These are phyloP conservation scores for Parachaetomium inaequale DNA, from an alignment of 495 filamentous ascomycete species.

Conservation along the genomic window DNA sequence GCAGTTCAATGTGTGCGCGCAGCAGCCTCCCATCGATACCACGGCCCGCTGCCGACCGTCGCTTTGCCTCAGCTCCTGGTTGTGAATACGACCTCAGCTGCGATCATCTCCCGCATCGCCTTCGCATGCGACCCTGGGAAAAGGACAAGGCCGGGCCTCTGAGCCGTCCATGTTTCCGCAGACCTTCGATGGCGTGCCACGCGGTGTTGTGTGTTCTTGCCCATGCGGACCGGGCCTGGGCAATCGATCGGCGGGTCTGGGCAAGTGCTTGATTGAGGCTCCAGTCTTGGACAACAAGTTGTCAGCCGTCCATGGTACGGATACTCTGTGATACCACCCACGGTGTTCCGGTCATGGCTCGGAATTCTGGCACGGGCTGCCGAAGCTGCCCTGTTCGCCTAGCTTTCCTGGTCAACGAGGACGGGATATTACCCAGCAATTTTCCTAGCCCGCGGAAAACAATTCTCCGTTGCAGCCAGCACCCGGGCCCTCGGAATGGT, in stretches of 20 bases:
- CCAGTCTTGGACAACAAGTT: not conserved
- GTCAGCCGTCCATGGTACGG: conserved; percentile 13
- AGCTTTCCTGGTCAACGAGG: conserved; percentile 29
- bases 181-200: not conserved
- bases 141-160: not conserved
- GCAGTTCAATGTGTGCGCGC: not conserved
- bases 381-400: conserved; percentile 9
- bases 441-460: conserved; percentile 31
- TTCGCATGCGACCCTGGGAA: not conserved
- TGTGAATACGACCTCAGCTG: conserved; percentile 11
- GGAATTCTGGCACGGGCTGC: conserved; percentile 19
- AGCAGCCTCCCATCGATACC: conserved; percentile 8
- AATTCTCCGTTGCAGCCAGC: conserved; percentile 27
- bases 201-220: conserved; percentile 4
- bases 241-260: conserved; percentile 11
- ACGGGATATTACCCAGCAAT: conserved; percentile 29
- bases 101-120: not conserved
- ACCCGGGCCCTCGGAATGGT: conserved; percentile 28
- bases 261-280: conserved; percentile 18
- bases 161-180: not conserved
- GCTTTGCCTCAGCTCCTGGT: not conserved
- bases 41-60: not conserved
- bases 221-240: conserved; percentile 11
- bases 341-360: not conserved
- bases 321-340: conserved; percentile 13